A percentile compares a stretch with the other conserved stretches of the same genome.
Evolutionary conservation across 2,329 filamentous ascomycete genomes (phyloP).

Genomic region (Pseudogymnoascus pannorum): DNA sequence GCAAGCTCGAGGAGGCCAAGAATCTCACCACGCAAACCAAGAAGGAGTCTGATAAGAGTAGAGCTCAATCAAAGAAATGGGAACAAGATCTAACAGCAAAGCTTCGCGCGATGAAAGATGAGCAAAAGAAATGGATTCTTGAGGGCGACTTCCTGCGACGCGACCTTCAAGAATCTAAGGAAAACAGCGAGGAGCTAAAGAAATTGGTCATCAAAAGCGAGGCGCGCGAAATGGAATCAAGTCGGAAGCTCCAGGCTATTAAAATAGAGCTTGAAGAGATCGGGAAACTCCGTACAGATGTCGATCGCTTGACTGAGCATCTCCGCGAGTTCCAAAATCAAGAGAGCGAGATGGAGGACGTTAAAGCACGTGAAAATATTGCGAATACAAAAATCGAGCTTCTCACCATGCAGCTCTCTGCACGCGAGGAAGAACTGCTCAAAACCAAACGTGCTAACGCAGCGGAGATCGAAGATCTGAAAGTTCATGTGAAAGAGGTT

Average conservation of each 20-base stretch:
- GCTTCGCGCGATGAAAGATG: constrained; percentile 58
- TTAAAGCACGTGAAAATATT: constrained; percentile 50
- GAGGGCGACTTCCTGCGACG: constrained; percentile 50
- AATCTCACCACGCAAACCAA: constrained; percentile 62
- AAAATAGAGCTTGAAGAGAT: constrained; percentile 55
- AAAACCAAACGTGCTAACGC: constrained; percentile 36
- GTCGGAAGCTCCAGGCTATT: constrained; percentile 57
- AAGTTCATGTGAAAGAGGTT: constrained; percentile 22
- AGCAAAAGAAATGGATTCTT: constrained; percentile 56
- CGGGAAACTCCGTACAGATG: constrained; percentile 50
- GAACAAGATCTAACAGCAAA: constrained; percentile 64
- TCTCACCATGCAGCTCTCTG: constrained; percentile 49
- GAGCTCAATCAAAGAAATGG: constrained; percentile 69
- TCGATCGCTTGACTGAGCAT: constrained; percentile 51
- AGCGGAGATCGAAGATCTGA: constrained; percentile 39
- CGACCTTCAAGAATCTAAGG: constrained; percentile 49
- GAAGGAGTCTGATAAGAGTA: constrained; percentile 64
- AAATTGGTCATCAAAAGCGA: constrained; percentile 62
- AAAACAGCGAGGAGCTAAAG: constrained; percentile 58
- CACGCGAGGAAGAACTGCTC: constrained; percentile 43
- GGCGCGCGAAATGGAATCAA: constrained; percentile 55
- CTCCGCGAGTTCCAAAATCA: constrained; percentile 57
- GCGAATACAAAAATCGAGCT: constrained; percentile 52
- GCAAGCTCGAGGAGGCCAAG: constrained; percentile 65
- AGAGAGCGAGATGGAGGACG: constrained; percentile 51